Percentiles rank a stretch among this genome's conserved stretches.
Evolutionary conservation across 768 basidiomycete genomes (phyloP).

Genomic region (Hemileccinum rubropunctum): DNA sequence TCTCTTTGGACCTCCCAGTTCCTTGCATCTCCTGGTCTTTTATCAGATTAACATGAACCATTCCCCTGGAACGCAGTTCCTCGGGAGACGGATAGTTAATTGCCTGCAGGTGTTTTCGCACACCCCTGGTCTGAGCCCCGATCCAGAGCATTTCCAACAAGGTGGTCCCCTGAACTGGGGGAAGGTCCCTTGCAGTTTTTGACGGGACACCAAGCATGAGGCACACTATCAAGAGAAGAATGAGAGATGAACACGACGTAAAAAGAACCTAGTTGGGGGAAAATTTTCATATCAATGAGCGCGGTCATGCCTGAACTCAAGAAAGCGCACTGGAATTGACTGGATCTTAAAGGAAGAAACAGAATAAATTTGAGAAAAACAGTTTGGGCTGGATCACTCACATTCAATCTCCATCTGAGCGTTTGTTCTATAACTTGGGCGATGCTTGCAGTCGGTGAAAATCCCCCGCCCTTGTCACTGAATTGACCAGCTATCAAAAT

Average conservation of each 20-base stretch:
- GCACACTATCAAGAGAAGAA: background rate
- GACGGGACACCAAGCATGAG: background rate
- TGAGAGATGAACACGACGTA: background rate
- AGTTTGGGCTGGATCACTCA: background rate
- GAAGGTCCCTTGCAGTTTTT: background rate
- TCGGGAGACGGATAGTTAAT: background rate
- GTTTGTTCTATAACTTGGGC: background rate
- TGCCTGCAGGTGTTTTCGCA: background rate
- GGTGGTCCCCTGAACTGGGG: background rate
- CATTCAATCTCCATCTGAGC: background rate
- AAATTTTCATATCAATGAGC: background rate
- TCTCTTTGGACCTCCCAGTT: background rate
- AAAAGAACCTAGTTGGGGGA: background rate
- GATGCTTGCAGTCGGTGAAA: background rate
- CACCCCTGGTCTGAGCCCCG: background rate
- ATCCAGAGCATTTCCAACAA: background rate
- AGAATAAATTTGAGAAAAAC: no score
- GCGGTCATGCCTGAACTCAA: no score
- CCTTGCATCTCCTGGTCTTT: background rate
- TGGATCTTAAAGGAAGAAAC: background rate
- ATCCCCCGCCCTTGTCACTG: background rate
- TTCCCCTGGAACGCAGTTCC: background rate
- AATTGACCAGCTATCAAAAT: background rate
- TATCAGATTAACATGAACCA: background rate
- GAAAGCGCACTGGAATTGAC: background rate